Evolutionary conservation across 345 rosid genomes (phyloP), one percentile per base, ranked within the genome.

Genomic region (Hibiscus syriacus): DNA sequence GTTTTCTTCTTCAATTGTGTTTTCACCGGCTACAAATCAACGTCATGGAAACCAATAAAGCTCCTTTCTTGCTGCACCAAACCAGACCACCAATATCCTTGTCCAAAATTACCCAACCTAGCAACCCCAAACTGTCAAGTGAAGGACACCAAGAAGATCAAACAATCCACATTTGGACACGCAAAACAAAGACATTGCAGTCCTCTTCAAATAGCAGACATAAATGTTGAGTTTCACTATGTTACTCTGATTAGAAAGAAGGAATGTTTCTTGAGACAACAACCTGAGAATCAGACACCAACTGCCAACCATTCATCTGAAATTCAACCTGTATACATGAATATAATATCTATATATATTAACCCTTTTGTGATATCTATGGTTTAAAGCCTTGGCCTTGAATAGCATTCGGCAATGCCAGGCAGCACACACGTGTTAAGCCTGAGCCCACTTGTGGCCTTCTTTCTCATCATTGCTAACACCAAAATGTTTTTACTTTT

Each of bases 381-480:
- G 49, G 17, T 16, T 45, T 48, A 53, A 25, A 62, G 56, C 45
- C 3, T 59, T 16, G 50, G 52, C 0, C 52, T n/a, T 52, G 10
- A 41, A 64, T 17, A 64, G 27, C 32, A 27, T 38, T 68, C 55
- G 34, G 17, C 49, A 17, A 45, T 45, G 49, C 49, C 48, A 43
- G 48, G 79, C 71, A 81, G 80, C 70, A 66, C 85, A 91, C 97
- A 88, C 97, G 85, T 88, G 93, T 90, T 77, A 84, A 79, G 82
- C 83, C 86, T 83, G 83, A 81, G 79, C 88, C 88, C 91, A 87
- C 86, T 67, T 76, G 74, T 73, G 73, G 39, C 72, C 78, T 68
- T 19, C 78, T 72, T 75, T 70, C 91, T 85, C 97, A 93, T 89
- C 92, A 90, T 87, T 88, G 86, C 85, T 75, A 36, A 58, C 72